Conservation (phyloP, 345 rosid species). For the Sonneratia caseolaris region DNA sequence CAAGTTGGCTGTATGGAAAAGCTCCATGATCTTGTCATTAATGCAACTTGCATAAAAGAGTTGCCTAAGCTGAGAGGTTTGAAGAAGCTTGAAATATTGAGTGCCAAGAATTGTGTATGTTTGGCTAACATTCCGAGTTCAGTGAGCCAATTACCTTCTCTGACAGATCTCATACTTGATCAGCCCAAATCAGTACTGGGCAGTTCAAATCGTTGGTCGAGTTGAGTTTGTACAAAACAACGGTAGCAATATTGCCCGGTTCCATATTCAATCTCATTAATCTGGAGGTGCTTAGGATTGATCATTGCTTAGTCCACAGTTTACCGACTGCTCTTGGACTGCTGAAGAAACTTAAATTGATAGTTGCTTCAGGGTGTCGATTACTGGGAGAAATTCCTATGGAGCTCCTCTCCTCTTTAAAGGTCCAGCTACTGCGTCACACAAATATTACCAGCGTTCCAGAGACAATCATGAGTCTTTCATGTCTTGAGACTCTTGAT, state of each 20-base stretch:
- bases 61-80: background rate
- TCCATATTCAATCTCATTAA: background rate
- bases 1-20: background rate
- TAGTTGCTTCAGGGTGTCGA: background rate
- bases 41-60: background rate
- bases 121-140: background rate
- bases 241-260: background rate
- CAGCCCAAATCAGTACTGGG: background rate
- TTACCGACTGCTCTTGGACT: background rate
- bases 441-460: conserved; percentile 2
- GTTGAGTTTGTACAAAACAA: background rate
- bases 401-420: background rate
- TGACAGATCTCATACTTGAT: background rate
- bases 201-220: background rate
- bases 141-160: background rate
- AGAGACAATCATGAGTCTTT: background rate
- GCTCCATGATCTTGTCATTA: background rate
- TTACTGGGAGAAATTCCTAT: background rate
- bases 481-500: conserved; percentile 1
- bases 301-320: background rate
- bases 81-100: background rate
- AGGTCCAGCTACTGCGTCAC: background rate
- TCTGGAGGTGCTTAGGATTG: background rate
- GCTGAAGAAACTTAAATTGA: background rate
- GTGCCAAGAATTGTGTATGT: background rate